Evolutionary conservation across 2,329 filamentous ascomycete species (phyloP), one percentile per base, ranked within the genome.

Genomic region (Mariannaea elegans): DNA sequence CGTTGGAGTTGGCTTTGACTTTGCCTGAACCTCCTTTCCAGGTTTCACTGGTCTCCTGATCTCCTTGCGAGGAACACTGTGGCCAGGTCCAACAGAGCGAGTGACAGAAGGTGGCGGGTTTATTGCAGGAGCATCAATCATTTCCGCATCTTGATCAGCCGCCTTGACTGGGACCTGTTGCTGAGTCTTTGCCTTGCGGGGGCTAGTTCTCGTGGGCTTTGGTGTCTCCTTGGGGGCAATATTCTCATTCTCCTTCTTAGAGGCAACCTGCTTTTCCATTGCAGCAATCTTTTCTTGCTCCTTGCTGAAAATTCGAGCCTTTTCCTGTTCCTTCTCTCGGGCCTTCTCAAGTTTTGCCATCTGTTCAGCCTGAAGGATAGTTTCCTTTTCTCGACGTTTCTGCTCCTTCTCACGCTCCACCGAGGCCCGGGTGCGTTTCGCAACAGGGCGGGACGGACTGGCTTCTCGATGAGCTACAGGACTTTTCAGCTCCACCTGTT

Each of bases 241-340:
- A 56, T 77, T 77, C 52, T 84, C 82, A 59, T 82, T 80, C 38
- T 85, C 82, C 69, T 84, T 87, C 58, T 86, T 83, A 6, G 81
- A 78, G 2, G 79, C 77, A 36, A 84, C 68, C 61, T 85, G 77
- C 63, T 81, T 81, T 73, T 87, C 85, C 81, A 85, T 80, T 1
- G 77, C 76, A 31, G 79, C 80, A 41, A 82, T 76, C 63, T 76
- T 82, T 63, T 87, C 84, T 64, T 86, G 83, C 63, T 88, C 84
- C 65, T 85, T 78, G 70, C 80, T 86, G 62, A 85, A 86, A 3
- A 84, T 77, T 14, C 81, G 80, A 7, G 86, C 90, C 72, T 90
- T 91, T 65, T 90, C 86, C 6, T 89, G 82, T 71, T 92, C 89
- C 74, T 90, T 89, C 66, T 88, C 85, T 8, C 90, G 85, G 41